Percentiles rank a stretch among this genome's conserved stretches.
Conservation (phyloP, 1,284 basidiomycete genomes). For the Tylopilus sp. region DNA sequence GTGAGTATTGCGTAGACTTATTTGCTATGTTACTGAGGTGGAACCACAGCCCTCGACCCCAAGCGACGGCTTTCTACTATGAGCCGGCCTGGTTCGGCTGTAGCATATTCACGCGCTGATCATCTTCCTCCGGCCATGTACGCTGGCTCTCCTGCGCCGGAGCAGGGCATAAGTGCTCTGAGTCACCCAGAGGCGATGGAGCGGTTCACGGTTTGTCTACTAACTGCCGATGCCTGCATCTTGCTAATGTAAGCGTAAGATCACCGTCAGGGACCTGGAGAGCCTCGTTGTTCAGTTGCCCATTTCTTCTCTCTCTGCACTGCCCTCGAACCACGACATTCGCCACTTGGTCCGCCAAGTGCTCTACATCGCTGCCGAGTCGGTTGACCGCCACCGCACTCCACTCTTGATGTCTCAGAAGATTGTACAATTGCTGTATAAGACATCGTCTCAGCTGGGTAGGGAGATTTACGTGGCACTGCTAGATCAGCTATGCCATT, state of each 20-base stretch:
- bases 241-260: conserved; percentile 35
- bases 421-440: conserved; percentile 85
- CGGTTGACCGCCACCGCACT: conserved; percentile 77
- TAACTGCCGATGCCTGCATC: not conserved
- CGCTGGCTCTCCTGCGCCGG: conserved; percentile 48
- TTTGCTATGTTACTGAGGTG: conserved; percentile 6
- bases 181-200: conserved; percentile 73
- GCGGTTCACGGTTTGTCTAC: conserved; percentile 57
- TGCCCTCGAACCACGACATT: conserved; percentile 83
- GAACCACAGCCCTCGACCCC: conserved; percentile 43
- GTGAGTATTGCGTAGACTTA: conserved; percentile 37
- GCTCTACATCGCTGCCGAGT: conserved; percentile 71
- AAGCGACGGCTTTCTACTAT: conserved; percentile 45
- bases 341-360: conserved; percentile 81
- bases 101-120: conserved; percentile 49
- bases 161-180: conserved; percentile 39
- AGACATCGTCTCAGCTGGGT: conserved; percentile 75
- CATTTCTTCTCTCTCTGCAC: conserved; percentile 56
- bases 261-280: conserved; percentile 75
- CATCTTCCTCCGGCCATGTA: conserved; percentile 43
- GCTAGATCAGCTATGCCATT: conserved; percentile 83
- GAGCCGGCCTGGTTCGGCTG: conserved; percentile 64
- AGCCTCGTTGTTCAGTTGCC: conserved; percentile 68
- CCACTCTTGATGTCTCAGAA: conserved; percentile 93
- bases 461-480: conserved; percentile 89